Evolutionary conservation across 1,139 yeast species (phyloP).

Genomic region (Yamadazyma jaroonii): DNA sequence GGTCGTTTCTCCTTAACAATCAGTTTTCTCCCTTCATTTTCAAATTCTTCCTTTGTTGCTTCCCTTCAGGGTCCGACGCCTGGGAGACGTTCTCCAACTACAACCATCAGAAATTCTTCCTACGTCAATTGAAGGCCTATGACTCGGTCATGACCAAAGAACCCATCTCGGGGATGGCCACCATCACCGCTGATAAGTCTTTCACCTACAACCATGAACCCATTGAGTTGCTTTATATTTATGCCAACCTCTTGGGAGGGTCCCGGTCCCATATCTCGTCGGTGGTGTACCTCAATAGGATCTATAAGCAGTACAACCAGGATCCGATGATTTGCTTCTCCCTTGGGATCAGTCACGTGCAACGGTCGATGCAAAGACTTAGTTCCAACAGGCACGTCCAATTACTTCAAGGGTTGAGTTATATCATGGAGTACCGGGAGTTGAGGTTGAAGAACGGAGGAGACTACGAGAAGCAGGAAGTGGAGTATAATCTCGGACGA

Average conservation of each 20-base stretch:
- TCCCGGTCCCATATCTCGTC: constrained; percentile 82
- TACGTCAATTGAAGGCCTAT: constrained; percentile 85
- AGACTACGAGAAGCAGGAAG: constrained; percentile 66
- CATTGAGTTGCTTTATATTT: constrained; percentile 71
- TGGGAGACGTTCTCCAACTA: constrained; percentile 66
- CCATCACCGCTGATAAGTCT: constrained; percentile 47
- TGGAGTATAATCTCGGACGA: constrained; percentile 79
- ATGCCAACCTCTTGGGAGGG: constrained; percentile 78
- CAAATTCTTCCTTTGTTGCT: constrained; percentile 65
- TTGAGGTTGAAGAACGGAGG: constrained; percentile 39
- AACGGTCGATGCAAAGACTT: constrained; percentile 88
- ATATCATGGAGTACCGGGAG: constrained; percentile 66
- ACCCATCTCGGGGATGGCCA: constrained; percentile 76
- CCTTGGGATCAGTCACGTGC: constrained; percentile 80
- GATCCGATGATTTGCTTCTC: constrained; percentile 80
- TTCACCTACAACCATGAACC: constrained; percentile 47
- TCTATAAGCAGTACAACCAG: constrained; percentile 57
- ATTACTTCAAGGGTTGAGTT: constrained; percentile 81
- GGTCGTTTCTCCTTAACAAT: constrained; percentile 61
- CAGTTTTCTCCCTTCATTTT: constrained; percentile 75
- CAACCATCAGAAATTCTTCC: constrained; percentile 83
- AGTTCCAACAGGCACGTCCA: constrained; percentile 85
- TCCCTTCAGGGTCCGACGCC: constrained; percentile 59
- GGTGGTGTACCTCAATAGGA: constrained; percentile 62
- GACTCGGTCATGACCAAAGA: constrained; percentile 59